A percentile compares a stretch with the other conserved stretches of the same genome.
These are phyloP conservation scores for Saccharomyces hybrid DNA, from an alignment of 1,139 yeast genomes.

Conservation along the genomic window DNA sequence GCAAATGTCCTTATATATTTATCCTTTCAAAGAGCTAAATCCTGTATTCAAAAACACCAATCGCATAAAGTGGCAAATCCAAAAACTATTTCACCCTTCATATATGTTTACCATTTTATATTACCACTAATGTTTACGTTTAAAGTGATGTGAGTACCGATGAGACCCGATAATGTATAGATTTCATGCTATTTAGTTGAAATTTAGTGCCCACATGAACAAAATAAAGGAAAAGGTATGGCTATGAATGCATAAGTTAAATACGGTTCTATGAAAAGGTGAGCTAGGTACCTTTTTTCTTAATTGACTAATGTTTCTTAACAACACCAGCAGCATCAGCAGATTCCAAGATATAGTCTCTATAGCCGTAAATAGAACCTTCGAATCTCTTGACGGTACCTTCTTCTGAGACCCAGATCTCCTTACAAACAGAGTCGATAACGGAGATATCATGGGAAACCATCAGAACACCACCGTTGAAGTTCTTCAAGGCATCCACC, in stretches of 20 bases:
- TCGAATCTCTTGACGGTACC: conserved; percentile 73
- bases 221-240: background rate
- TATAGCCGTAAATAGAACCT: conserved; percentile 81
- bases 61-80: background rate
- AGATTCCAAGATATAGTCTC: conserved; percentile 69
- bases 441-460: conserved; percentile 95
- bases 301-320: conserved; percentile 50
- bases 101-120: background rate
- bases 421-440: conserved; percentile 80
- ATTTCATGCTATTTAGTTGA: background rate
- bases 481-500: conserved; percentile 75
- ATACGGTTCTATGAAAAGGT: background rate
- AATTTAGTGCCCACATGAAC: background rate
- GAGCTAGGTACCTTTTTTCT: background rate
- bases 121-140: background rate
- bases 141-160: background rate
- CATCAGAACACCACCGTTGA: conserved; percentile 94
- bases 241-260: background rate
- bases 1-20: background rate
- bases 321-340: conserved; percentile 89
- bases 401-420: conserved; percentile 90
- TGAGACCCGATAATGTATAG: background rate
- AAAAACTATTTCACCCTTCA: background rate
- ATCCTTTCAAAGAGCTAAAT: background rate
- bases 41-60: background rate